Evolutionary conservation across 2,329 filamentous ascomycete species (phyloP).

Genomic region (Dothiorella sarmentorum): DNA sequence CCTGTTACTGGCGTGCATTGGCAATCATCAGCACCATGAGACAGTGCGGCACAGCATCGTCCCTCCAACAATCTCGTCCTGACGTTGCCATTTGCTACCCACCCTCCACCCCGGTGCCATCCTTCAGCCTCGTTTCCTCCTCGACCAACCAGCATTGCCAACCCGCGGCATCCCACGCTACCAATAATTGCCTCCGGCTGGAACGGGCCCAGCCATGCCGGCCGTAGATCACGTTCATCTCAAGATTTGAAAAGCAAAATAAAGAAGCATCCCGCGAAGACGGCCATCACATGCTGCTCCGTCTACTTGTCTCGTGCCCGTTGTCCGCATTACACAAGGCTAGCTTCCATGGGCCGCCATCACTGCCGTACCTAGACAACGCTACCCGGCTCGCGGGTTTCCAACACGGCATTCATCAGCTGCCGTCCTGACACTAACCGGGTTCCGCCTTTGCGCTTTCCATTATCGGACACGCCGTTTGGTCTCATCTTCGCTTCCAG

Average conservation of each 20-base stretch:
- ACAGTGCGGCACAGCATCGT: neutral
- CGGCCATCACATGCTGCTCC: neutral
- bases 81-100: too few species aligned
- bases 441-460: too few species aligned
- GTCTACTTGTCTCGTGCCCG: neutral
- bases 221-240: neutral
- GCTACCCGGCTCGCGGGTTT: neutral
- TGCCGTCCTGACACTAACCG: neutral
- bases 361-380: neutral
- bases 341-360: too few species aligned
- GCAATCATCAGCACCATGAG: too few species aligned
- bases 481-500: neutral
- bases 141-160: too few species aligned
- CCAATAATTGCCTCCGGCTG: neutral
- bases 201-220: too few species aligned
- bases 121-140: neutral
- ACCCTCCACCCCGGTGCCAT: neutral
- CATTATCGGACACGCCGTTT: too few species aligned
- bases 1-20: too few species aligned
- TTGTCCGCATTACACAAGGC: too few species aligned
- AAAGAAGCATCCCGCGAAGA: neutral
- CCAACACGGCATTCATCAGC: neutral
- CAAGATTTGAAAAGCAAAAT: neutral
- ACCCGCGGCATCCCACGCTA: constrained; percentile 4
- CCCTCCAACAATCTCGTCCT: too few species aligned